Base-by-base conservation (phyloP, 345 rosid species). In the Odontarrhena argentea region DNA sequence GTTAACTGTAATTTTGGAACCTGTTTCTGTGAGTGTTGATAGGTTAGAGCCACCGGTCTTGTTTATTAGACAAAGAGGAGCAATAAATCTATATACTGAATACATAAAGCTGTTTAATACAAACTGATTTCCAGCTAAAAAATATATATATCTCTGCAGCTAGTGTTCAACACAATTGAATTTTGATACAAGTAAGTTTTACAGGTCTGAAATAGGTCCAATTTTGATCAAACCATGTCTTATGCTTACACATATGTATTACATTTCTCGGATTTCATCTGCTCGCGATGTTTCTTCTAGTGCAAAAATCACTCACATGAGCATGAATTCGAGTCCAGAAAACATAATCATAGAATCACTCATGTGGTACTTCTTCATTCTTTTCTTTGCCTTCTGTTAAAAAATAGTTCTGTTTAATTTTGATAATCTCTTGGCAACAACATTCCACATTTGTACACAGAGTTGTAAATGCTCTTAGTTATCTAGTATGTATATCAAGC, bases 11-110 rank as follows among this genome's bases (percentile, higher is more conserved):
- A 55, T 55, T 63, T 55, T 40, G 58, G 69, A 55, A 63, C 65
- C 5, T 71, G 75, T 71, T 63, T 71, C 59, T 71, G 75, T 65
- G 70, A 41, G 46, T 57, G 76, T 43, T 54, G 26, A 54, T 55
- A 37, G 25, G 15, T 37, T 26, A 45, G 22, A 18, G 22, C 18
- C 28, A 52, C 54, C 60, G 13, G 9, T 13, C 10, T 2, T 49
- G 12, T 11, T 15, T 59, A 30, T 40, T 25, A 26, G 43, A 48
- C 7, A 57, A 34, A 55, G 25, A 48, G 6, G 32, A 68, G 55
- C 56, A 57, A 57, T 5, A 47, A 8, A 37, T 67, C 51, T 15
- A 50, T 18, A 4, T 15, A 28, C 3, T 32, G 36, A 4, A 38
- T 9, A 9, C 46, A 22, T 9, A 13, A n/a, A 12, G 8, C 3